Evolutionary conservation across 352 stramenopile species (phyloP), one percentile per base, ranked within the genome.

Genomic region (Pythium rhizo-oryzae): DNA sequence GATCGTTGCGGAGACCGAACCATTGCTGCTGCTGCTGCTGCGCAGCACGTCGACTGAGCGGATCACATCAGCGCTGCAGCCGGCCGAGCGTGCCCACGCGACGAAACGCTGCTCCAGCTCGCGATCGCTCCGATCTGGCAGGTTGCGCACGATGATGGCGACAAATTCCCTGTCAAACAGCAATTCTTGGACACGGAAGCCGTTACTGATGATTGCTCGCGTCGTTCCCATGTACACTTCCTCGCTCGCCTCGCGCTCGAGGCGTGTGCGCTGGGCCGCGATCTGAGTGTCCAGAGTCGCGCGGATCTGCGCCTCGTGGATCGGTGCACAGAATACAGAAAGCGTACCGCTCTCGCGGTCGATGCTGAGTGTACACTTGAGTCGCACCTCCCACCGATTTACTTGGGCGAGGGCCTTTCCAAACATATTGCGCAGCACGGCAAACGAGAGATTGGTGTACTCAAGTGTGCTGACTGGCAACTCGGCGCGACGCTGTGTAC

Each of bases 161-260:
- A 64, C 23, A 51, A 71, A 75, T 12, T 75, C 69, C 1, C 71
- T 37, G 44, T 65, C 69, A 49, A 71, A 75, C 19, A 75, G 41
- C 2, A 75, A 41, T 33, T 67, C 21, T 15, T 68, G 44, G 4
- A 71, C 62, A 15, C 51, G 23, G 35, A 75, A 75, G 4, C 69
- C 69, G 13, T 63, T 33, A 33, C 62, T 54, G 43, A 75, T 39
- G 33, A 75, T 25, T 1, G 69, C 69, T 2, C 69, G 69, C 1
- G 69, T 75, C 6, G 21, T 50, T 9, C 69, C 63, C 52, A 71
- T 61, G 57, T 75, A 75, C n/a, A 65, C 55, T 61, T 69, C 49
- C 25, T 75, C 69, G 12, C n/a, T 65, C 7, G 46, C 39, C 19
- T 69, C 57, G 13, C 19, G 21, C n/a, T 63, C 56, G 3, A 66